Evolutionary conservation across 352 stramenopile species (phyloP).

Genomic region (Globisporangium emineosum): DNA sequence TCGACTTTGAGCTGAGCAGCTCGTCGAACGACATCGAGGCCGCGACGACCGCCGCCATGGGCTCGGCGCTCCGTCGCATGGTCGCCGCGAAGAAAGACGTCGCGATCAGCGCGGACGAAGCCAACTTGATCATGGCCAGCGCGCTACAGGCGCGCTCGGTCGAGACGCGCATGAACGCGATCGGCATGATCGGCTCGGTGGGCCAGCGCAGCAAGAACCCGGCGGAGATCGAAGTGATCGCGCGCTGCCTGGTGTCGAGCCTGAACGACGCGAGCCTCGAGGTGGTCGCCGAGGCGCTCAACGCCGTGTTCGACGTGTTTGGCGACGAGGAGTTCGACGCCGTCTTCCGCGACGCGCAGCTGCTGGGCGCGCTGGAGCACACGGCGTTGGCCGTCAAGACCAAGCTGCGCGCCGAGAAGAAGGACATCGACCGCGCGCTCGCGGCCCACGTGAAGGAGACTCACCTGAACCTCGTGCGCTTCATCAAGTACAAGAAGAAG

Average conservation of each 20-base stretch:
- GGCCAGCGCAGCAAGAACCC: conserved; percentile 63
- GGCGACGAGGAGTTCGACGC: conserved; percentile 76
- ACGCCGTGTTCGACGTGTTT: conserved; percentile 87
- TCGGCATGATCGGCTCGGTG: conserved; percentile 76
- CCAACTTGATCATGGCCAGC: conserved; percentile 62
- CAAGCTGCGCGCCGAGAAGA: conserved; percentile 78
- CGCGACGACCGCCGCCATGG: conserved; percentile 68
- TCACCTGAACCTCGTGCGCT: conserved; percentile 80
- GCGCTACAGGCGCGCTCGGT: conserved; percentile 58
- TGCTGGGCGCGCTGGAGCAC: conserved; percentile 62
- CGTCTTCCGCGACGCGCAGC: conserved; percentile 61
- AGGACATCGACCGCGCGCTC: conserved; percentile 73
- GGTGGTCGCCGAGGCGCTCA: conserved; percentile 81
- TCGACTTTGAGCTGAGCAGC: conserved; percentile 36
- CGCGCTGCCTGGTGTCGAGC: conserved; percentile 47
- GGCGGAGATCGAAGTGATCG: conserved; percentile 72
- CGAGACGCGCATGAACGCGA: conserved; percentile 70
- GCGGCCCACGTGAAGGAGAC: conserved; percentile 86
- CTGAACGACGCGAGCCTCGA: conserved; percentile 72
- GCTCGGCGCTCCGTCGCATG: conserved; percentile 63
- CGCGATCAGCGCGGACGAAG: conserved; percentile 52
- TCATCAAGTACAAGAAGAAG: conserved; percentile 92
- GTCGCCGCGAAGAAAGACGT: conserved; percentile 49
- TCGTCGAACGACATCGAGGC: conserved; percentile 63
- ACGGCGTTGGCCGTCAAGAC: conserved; percentile 54